phyloP scores from a whole-genome alignment of 805 yeast species.

The Candida stauntonica region DNA sequence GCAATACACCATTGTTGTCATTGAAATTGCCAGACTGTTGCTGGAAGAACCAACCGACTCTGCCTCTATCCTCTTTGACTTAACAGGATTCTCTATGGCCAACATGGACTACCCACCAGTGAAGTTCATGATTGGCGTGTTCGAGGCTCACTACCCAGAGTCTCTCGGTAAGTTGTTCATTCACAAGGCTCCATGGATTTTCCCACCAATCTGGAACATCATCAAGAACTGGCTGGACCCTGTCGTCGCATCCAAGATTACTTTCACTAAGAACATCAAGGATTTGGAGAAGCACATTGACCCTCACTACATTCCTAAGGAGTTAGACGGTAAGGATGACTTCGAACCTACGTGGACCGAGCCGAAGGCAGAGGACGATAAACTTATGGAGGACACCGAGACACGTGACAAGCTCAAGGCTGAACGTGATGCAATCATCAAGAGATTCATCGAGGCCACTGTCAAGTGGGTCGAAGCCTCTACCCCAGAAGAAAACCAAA shows the following conservation, averaged over 20 bases:
- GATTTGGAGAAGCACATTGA: slow-evolving; percentile 67
- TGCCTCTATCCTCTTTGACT: slow-evolving; percentile 80
- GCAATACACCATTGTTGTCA: slow-evolving; percentile 65
- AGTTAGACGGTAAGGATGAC: slow-evolving; percentile 69
- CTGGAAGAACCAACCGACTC: slow-evolving; percentile 73
- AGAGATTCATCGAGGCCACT: slow-evolving; percentile 59
- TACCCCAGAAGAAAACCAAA: slow-evolving; percentile 43
- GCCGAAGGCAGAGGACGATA: slow-evolving; percentile 61
- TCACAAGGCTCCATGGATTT: slow-evolving; percentile 96
- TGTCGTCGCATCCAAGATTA: slow-evolving; percentile 87
- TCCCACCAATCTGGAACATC: slow-evolving; percentile 90
- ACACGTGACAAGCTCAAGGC: slow-evolving; percentile 40
- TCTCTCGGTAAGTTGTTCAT: slow-evolving; percentile 78
- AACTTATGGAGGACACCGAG: slow-evolving; percentile 38
- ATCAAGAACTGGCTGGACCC: slow-evolving; percentile 95
- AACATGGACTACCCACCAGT: slow-evolving; percentile 94
- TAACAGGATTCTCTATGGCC: slow-evolving; percentile 78
- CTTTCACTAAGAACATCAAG: slow-evolving; percentile 65
- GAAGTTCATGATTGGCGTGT: slow-evolving; percentile 80
- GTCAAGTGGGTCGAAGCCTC: slow-evolving; percentile 73
- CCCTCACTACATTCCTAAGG: slow-evolving; percentile 55
- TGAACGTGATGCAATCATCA: slow-evolving; percentile 52
- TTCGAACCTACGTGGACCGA: slow-evolving; percentile 53
- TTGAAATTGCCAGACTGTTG: slow-evolving; percentile 78
- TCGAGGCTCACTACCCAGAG: slow-evolving; percentile 97